Evolutionary conservation across 306 rosid species (phyloP), one percentile per base, ranked within the genome.

Genomic region (Crotalaria pallida): DNA sequence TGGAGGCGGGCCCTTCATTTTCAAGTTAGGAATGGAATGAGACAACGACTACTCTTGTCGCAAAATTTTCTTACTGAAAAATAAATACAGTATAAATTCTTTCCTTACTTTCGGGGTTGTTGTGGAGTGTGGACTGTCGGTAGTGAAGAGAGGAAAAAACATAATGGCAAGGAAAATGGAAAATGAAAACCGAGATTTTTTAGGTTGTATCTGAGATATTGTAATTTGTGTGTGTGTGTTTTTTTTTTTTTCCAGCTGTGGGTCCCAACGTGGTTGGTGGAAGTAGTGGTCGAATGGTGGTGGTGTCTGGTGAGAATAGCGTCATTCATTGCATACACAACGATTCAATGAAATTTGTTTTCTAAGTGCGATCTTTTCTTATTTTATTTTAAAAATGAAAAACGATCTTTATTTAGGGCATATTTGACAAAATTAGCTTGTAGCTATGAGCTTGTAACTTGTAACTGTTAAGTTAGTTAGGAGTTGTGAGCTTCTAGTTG

Each of bases 201-300:
- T 18, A 62, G 51, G 55, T 7, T 50, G 6, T 44, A n/a, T n/a
- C n/a, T n/a, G n/a, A n/a, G n/a, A n/a, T n/a, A n/a, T n/a, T n/a
- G n/a, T n/a, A n/a, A n/a, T n/a, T n/a, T n/a, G n/a, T n/a, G n/a
- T n/a, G n/a, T n/a, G n/a, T n/a, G n/a, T n/a, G n/a, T n/a, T n/a
- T n/a, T n/a, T n/a, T n/a, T n/a, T n/a, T n/a, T n/a, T n/a, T n/a
- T n/a, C 5, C 19, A 24, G 52, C 16, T 5, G 61, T 0, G 59
- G 76, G 67, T 33, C 75, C 75, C 65, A 21, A 11, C 16, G 3
- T 29, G 77, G 77, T 77, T 70, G 81, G 81, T 70, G 67, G 33
- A 33, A 18, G 27, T n/a, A n/a, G 26, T 15, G 50, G 61, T 51
- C 15, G 6, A n/a, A n/a, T n/a, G n/a, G n/a, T n/a, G n/a, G n/a